Percentiles rank a stretch among this genome's conserved stretches.
phyloP scores from a whole-genome alignment of 2,329 filamentous ascomycete species.

The Akanthomyces muscarius region DNA sequence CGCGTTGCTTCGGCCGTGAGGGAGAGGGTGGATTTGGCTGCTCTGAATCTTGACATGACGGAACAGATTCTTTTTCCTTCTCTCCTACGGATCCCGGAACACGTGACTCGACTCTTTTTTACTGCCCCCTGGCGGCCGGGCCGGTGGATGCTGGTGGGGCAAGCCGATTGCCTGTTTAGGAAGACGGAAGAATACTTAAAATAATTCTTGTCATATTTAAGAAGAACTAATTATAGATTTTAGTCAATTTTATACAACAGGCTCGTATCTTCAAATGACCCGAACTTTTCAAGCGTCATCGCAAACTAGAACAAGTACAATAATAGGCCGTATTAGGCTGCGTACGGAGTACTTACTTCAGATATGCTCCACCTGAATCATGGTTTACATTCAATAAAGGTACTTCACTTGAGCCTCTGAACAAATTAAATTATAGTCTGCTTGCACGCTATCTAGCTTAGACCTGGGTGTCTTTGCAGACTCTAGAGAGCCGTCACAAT shows the following conservation, averaged over 20 bases:
- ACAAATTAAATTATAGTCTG: not conserved
- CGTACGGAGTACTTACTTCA: not conserved
- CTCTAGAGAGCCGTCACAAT: not conserved
- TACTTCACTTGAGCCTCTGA: not conserved
- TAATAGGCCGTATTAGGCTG: not conserved
- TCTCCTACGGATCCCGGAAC: slow-evolving; percentile 3
- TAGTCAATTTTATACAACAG: too few species aligned
- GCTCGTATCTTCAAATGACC: too few species aligned
- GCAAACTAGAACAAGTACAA: not conserved
- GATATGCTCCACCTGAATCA: not conserved
- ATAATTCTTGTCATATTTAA: too few species aligned
- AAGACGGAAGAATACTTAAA: not conserved
- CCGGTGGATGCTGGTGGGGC: not conserved
- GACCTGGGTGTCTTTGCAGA: not conserved
- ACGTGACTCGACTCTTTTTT: slow-evolving; percentile 13
- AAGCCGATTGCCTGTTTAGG: not conserved
- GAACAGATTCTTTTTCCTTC: slow-evolving; percentile 17
- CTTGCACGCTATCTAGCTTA: not conserved
- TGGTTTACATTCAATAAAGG: not conserved
- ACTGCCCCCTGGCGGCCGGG: not conserved
- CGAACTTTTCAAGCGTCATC: too few species aligned
- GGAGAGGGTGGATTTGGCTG: slow-evolving; percentile 6
- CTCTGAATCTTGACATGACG: slow-evolving; percentile 13
- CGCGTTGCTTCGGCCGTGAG: not conserved
- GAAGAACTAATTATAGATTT: too few species aligned